Percentiles rank a stretch among this genome's conserved stretches.
phyloP scores from a whole-genome alignment of 164 flowering plant genomes.

The Houttuynia cordata region DNA sequence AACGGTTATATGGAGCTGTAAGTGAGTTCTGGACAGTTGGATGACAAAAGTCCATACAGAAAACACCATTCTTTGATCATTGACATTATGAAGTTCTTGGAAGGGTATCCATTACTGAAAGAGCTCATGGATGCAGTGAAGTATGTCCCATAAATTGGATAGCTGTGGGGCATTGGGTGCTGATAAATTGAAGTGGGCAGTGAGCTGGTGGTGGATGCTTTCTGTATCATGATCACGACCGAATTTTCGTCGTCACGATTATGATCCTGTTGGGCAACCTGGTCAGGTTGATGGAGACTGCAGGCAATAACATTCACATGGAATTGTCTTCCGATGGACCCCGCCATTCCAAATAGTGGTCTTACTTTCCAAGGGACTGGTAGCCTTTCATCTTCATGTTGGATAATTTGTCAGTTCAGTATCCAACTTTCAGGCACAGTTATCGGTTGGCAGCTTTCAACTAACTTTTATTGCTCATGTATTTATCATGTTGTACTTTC shows the following conservation, averaged over 20 bases:
- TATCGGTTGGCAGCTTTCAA: no score
- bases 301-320: neutral
- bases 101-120: neutral
- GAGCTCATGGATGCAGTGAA: neutral
- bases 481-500: no score
- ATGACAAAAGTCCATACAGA: neutral
- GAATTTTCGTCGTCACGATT: neutral
- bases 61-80: neutral
- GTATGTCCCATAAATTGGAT: neutral
- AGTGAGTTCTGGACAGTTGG: neutral
- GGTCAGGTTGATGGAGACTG: neutral
- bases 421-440: neutral
- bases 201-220: neutral
- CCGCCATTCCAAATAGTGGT: neutral
- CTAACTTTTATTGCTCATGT: no score
- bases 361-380: neutral
- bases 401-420: neutral
- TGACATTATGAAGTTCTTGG: neutral
- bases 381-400: neutral
- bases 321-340: neutral
- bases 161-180: neutral
- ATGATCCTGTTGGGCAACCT: neutral
- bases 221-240: neutral
- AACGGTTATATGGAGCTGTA: neutral
- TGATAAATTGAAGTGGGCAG: neutral